These are phyloP conservation scores for Filosporella fistucella DNA, from an alignment of 495 filamentous ascomycete genomes.

Conservation along the genomic window DNA sequence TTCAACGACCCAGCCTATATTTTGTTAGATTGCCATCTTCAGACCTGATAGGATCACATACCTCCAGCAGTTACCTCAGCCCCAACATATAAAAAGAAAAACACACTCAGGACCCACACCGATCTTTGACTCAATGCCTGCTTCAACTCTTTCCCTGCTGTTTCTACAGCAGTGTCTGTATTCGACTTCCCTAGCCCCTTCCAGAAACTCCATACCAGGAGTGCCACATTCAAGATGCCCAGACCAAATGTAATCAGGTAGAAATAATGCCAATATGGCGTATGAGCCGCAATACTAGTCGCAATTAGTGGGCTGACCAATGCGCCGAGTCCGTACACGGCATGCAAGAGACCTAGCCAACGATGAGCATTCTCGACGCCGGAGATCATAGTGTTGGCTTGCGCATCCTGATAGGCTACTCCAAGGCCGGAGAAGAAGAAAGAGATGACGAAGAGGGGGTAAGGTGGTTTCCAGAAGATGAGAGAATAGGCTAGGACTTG, in stretches of 20 bases:
- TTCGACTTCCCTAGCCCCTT: conserved; percentile 9
- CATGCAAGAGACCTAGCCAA: conserved; percentile 56
- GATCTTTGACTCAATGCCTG: conserved; percentile 25
- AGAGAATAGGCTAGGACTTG: conserved; percentile 42
- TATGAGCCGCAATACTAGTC: conserved; percentile 34
- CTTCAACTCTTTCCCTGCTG: conserved; percentile 18
- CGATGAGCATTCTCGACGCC: conserved; percentile 40
- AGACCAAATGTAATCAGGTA: conserved; percentile 39
- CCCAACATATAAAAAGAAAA: conserved; percentile 47
- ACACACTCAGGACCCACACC: conserved; percentile 43
- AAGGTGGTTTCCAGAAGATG: conserved; percentile 44
- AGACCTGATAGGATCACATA: conserved; percentile 6
- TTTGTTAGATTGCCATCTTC: not conserved
- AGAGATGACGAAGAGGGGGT: conserved; percentile 38
- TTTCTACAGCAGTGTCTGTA: not conserved
- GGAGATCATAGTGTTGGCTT: conserved; percentile 48
- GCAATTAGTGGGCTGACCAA: conserved; percentile 47
- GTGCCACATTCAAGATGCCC: conserved; percentile 33
- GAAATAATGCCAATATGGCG: conserved; percentile 34
- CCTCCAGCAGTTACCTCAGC: conserved; percentile 40
- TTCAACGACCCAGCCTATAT: conserved; percentile 54
- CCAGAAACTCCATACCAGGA: conserved; percentile 31
- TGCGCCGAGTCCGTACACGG: conserved; percentile 47
- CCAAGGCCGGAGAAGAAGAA: conserved; percentile 47
- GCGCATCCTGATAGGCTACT: conserved; percentile 48